Percentiles rank a stretch among this genome's conserved stretches.
Evolutionary conservation across 176 grass and related monocot genomes (phyloP).

Genomic region (Paspalum notatum): DNA sequence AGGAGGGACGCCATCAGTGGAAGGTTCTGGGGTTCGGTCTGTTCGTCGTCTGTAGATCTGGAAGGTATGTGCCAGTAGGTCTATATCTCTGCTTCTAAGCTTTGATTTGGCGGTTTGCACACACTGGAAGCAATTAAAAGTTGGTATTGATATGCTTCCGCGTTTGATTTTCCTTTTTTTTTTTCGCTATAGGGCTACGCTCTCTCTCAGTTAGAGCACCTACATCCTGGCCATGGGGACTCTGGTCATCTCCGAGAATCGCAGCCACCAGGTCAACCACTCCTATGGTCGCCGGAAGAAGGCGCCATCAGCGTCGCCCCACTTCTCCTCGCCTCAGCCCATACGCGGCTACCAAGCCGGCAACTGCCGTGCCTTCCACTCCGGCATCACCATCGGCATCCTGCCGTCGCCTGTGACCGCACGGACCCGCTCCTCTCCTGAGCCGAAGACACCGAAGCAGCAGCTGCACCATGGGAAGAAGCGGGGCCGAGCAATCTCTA

Average conservation of each 20-base stretch:
- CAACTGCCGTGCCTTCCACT: slow-evolving; percentile 78
- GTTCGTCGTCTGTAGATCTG: slow-evolving; percentile 38
- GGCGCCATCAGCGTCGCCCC: slow-evolving; percentile 20
- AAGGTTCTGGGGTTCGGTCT: slow-evolving; percentile 18
- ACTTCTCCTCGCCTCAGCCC: slow-evolving; percentile 48
- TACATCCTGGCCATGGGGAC: slow-evolving; percentile 53
- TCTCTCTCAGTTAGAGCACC: no score
- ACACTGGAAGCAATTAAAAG: not conserved
- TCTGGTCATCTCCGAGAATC: slow-evolving; percentile 73
- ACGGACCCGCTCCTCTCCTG: slow-evolving; percentile 28
- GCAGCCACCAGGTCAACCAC: slow-evolving; percentile 50
- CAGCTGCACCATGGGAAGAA: slow-evolving; percentile 48
- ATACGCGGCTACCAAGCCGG: slow-evolving; percentile 49
- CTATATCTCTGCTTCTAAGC: not conserved
- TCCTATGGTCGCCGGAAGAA: slow-evolving; percentile 43
- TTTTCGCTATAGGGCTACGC: slow-evolving; percentile 36
- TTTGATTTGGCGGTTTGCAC: not conserved
- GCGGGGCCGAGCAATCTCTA: slow-evolving; percentile 66
- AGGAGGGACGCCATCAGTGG: not conserved
- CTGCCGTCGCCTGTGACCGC: slow-evolving; percentile 7
- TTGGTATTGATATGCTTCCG: slow-evolving; percentile 25
- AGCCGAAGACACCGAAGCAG: slow-evolving; percentile 51
- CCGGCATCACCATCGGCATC: slow-evolving; percentile 39
- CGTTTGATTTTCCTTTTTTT: slow-evolving; percentile 17
- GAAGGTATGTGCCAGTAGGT: slow-evolving; percentile 38